These are phyloP conservation scores for Ceratobasidium sp. DNA, from an alignment of 1,284 basidiomycete species.

Conservation along the genomic window DNA sequence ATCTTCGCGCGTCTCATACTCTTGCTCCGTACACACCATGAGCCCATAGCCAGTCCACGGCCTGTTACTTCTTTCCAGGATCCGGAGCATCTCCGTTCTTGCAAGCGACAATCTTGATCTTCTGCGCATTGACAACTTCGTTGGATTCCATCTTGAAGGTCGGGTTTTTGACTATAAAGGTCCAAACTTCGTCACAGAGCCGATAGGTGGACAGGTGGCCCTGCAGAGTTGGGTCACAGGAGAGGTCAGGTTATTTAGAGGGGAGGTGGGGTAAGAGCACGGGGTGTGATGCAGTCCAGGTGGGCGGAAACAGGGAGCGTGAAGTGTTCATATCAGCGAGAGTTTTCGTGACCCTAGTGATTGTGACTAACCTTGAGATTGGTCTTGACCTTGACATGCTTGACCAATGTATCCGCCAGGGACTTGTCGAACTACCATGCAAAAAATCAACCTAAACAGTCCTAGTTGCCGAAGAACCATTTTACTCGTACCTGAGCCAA, in stretches of 20 bases:
- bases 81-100: conserved; percentile 90
- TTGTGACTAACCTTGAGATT: conserved; percentile 77
- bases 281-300: neutral
- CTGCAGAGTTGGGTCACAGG: conserved; percentile 58
- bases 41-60: neutral
- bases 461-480: conserved; percentile 32
- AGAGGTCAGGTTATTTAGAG: neutral
- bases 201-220: conserved; percentile 92
- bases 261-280: neutral
- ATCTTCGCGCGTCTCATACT: neutral
- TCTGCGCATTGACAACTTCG: conserved; percentile 76
- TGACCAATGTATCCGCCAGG: conserved; percentile 88
- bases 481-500: conserved; percentile 81
- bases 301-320: too few relatives aligned
- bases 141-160: conserved; percentile 95
- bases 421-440: conserved; percentile 88
- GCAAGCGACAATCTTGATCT: conserved; percentile 96
- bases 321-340: neutral
- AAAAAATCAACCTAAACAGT: conserved; percentile 9
- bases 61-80: conserved; percentile 68
- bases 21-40: neutral
- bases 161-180: conserved; percentile 92
- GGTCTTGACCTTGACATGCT: conserved; percentile 92
- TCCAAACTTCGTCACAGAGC: conserved; percentile 98
- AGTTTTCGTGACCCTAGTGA: neutral